Conservation (phyloP, 805 yeast genomes). For the Yarrowia sp. region DNA sequence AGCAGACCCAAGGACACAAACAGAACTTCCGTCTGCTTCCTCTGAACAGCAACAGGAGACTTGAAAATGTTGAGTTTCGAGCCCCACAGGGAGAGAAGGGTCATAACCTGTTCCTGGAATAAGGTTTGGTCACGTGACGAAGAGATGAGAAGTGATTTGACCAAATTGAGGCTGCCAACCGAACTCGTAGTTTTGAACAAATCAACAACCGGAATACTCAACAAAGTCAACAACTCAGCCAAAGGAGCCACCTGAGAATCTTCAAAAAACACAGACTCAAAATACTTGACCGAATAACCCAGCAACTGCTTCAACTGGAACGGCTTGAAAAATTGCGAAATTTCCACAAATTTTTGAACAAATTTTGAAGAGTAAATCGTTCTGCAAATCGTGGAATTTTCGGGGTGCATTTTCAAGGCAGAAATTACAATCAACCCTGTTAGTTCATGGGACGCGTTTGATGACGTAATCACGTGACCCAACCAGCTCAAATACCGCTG, state of each 20-base stretch:
- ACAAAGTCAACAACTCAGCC: not conserved
- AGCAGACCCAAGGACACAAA: constrained; percentile 47
- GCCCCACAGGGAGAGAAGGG: constrained; percentile 49
- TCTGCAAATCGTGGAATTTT: not conserved
- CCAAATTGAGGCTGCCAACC: not conserved
- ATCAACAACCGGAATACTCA: not conserved
- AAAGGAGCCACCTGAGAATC: constrained; percentile 3
- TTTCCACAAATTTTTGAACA: not conserved
- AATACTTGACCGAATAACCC: not conserved
- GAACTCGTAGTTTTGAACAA: not conserved
- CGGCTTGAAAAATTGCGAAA: constrained; percentile 5
- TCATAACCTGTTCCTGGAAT: not conserved
- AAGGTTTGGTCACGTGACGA: not conserved
- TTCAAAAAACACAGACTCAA: not conserved
- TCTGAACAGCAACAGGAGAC: constrained; percentile 57
- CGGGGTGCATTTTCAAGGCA: not conserved
- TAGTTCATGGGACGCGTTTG: not conserved
- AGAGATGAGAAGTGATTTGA: constrained; percentile 15
- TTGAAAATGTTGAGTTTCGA: constrained; percentile 51
- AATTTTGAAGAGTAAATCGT: not conserved
- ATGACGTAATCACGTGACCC: not conserved
- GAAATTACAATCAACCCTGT: not conserved
- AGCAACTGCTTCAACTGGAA: constrained; percentile 11
- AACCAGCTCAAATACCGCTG: constrained; percentile 17
- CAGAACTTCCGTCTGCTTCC: constrained; percentile 57